A percentile compares a stretch with the other conserved stretches of the same genome.
phyloP scores from a whole-genome alignment of 2,329 filamentous ascomycete species.

The Dactylella cylindrospora region DNA sequence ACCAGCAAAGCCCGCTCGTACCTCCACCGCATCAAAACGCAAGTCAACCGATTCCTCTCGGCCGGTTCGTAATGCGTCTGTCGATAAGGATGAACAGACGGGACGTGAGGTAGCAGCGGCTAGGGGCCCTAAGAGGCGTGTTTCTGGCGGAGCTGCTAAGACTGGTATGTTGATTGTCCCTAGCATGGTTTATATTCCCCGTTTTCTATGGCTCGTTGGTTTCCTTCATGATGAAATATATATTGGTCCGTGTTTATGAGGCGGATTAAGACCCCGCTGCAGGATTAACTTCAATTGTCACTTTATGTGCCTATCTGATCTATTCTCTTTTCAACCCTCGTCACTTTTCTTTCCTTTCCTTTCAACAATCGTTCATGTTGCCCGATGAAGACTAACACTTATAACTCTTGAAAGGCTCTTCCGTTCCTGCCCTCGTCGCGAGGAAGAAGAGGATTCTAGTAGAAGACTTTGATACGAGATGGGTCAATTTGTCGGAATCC shows the following conservation, averaged over 20 bases:
- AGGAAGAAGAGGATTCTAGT: conserved; percentile 35
- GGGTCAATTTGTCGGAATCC: conserved; percentile 42
- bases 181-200: too few relatives aligned
- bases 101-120: neutral
- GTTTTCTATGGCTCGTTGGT: too few relatives aligned
- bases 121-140: conserved; percentile 18
- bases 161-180: conserved; percentile 5
- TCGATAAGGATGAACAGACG: conserved; percentile 8
- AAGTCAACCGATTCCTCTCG: conserved; percentile 30
- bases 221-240: conserved; percentile 42
- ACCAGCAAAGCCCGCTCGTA: conserved; percentile 9
- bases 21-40: conserved; percentile 11
- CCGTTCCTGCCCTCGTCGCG: conserved; percentile 21
- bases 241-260: conserved; percentile 45
- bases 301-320: conserved; percentile 41
- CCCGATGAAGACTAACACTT: conserved; percentile 10
- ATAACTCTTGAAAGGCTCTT: conserved; percentile 14
- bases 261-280: conserved; percentile 45
- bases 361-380: neutral
- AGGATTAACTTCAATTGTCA: conserved; percentile 42
- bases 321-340: neutral
- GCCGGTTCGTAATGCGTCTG: conserved; percentile 16
- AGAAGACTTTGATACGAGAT: conserved; percentile 41
- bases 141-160: conserved; percentile 15
- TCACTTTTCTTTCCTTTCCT: neutral